Conservation (phyloP, 345 rosid species). For the Hibiscus mutabilis region DNA sequence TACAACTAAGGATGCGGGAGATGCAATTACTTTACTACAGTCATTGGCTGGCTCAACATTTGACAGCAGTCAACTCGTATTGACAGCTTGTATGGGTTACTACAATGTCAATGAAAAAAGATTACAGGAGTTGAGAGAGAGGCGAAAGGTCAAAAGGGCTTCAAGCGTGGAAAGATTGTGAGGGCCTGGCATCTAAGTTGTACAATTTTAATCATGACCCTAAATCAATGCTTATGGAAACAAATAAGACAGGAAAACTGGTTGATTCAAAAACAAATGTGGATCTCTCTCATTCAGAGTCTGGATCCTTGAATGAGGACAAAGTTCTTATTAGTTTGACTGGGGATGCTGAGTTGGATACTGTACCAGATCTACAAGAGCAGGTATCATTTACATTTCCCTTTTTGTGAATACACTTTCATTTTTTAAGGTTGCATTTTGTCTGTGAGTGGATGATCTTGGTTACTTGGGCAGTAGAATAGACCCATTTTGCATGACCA, state of each 20-base stretch:
- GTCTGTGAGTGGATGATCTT: background rate
- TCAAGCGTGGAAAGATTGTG: conserved; percentile 78
- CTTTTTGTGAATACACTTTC: background rate
- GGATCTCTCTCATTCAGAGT: conserved; percentile 59
- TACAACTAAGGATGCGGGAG: conserved; percentile 98
- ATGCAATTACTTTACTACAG: conserved; percentile 96
- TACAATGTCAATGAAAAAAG: conserved; percentile 79
- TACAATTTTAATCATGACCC: conserved; percentile 79
- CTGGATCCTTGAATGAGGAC: conserved; percentile 70
- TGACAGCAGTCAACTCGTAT: conserved; percentile 98
- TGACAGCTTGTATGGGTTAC: conserved; percentile 99
- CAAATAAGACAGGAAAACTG: conserved; percentile 28
- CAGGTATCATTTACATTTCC: conserved; percentile 43
- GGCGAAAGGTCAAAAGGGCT: conserved; percentile 96
- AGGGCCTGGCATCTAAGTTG: conserved; percentile 87
- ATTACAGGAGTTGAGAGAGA: conserved; percentile 72
- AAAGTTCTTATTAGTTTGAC: conserved; percentile 61
- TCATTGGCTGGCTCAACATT: conserved; percentile 95
- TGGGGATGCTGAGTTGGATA: conserved; percentile 64
- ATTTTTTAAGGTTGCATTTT: conserved; percentile 1
- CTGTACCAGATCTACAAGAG: conserved; percentile 78
- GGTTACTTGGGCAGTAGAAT: background rate
- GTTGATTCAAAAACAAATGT: conserved; percentile 39
- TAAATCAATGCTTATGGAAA: conserved; percentile 55
- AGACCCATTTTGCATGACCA: background rate